Evolutionary conservation across 768 basidiomycete genomes (phyloP).

Genomic region (Mrakia hoshinonis): DNA sequence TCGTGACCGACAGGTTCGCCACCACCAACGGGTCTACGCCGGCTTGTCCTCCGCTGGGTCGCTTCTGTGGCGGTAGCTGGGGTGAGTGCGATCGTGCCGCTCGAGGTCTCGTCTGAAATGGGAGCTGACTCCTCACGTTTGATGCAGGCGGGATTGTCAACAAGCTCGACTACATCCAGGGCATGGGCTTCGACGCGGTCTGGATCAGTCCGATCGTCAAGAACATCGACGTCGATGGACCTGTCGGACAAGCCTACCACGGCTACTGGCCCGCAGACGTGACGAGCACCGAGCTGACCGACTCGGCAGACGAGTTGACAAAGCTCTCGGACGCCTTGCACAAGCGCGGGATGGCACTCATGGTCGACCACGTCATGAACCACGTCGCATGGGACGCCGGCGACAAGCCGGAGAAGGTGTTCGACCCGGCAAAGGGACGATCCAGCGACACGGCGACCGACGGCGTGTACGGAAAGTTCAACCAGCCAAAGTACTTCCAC

Average conservation of each 20-base stretch:
- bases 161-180: conserved; percentile 27
- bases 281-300: neutral
- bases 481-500: conserved; percentile 2
- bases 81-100: conserved; percentile 4
- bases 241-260: conserved; percentile 65
- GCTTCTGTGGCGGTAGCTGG: conserved; percentile 20
- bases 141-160: neutral
- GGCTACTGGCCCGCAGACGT: conserved; percentile 58
- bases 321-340: conserved; percentile 13
- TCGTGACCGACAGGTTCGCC: conserved; percentile 28
- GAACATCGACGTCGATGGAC: conserved; percentile 45
- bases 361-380: conserved; percentile 19
- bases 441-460: neutral
- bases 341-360: conserved; percentile 20
- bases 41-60: neutral
- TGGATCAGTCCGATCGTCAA: conserved; percentile 41
- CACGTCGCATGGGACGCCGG: conserved; percentile 23
- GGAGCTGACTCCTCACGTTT: neutral
- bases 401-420: neutral
- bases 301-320: neutral
- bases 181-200: conserved; percentile 28
- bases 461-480: conserved; percentile 19
- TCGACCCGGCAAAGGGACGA: conserved; percentile 15
- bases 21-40: neutral
- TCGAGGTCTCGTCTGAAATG: neutral